phyloP scores from a whole-genome alignment of 805 yeast genomes.

The Ogataea siamensis region DNA sequence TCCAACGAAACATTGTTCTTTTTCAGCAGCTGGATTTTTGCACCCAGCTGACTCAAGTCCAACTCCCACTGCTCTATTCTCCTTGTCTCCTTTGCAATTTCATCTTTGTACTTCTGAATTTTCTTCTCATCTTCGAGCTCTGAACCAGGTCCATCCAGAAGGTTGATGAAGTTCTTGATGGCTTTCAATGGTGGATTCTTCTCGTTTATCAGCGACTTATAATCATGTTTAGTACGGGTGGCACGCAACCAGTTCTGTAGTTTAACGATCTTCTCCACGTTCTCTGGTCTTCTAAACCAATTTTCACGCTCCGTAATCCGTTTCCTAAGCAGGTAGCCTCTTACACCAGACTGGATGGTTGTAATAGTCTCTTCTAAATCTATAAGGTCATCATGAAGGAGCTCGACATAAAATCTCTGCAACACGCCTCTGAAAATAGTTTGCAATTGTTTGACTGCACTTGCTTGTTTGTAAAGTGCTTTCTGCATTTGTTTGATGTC shows the following conservation, averaged over 20 bases:
- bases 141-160: constrained; percentile 58
- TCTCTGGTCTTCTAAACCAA: constrained; percentile 48
- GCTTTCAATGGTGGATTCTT: constrained; percentile 77
- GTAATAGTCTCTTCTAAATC: constrained; percentile 39
- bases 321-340: constrained; percentile 47
- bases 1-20: constrained; percentile 78
- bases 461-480: constrained; percentile 22
- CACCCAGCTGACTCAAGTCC: constrained; percentile 71
- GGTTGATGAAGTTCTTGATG: constrained; percentile 70
- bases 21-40: constrained; percentile 73
- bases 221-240: constrained; percentile 66
- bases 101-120: constrained; percentile 63
- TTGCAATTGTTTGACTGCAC: constrained; percentile 47
- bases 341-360: constrained; percentile 51
- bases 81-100: constrained; percentile 66
- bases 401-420: constrained; percentile 53
- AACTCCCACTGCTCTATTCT: constrained; percentile 70
- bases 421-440: constrained; percentile 62
- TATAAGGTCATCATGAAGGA: constrained; percentile 52
- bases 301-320: constrained; percentile 34
- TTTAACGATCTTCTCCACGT: constrained; percentile 58
- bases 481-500: constrained; percentile 21
- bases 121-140: constrained; percentile 76
- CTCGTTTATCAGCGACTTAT: constrained; percentile 63
- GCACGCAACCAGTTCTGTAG: constrained; percentile 77